Evolutionary conservation across 768 basidiomycete species (phyloP).

Genomic region (Pilatotrama ljubarskyi): DNA sequence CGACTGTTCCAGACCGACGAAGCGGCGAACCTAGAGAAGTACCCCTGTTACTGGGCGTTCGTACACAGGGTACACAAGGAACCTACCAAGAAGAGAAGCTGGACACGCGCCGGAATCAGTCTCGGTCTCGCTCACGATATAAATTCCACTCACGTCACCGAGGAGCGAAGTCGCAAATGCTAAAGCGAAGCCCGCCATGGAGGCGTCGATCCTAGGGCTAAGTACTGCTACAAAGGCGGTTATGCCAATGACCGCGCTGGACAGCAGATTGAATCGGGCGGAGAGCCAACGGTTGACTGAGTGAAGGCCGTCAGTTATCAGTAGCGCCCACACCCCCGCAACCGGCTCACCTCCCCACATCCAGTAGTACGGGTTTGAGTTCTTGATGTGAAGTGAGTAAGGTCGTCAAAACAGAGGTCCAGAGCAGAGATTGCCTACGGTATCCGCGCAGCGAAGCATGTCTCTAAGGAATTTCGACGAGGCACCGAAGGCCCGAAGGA

Average conservation of each 20-base stretch:
- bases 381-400: constrained; percentile 34
- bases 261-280: constrained; percentile 82
- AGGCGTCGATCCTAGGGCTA: constrained; percentile 71
- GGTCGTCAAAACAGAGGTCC: constrained; percentile 15
- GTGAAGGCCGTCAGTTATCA: not conserved
- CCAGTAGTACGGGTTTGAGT: constrained; percentile 82
- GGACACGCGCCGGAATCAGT: constrained; percentile 25
- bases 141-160: constrained; percentile 50
- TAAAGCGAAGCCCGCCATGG: constrained; percentile 83
- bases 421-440: constrained; percentile 44
- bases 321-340: not conserved
- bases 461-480: constrained; percentile 84
- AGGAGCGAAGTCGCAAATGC: constrained; percentile 81
- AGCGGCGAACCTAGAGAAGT: constrained; percentile 57
- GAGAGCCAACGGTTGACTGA: constrained; percentile 90
- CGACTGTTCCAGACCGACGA: constrained; percentile 87
- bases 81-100: constrained; percentile 62
- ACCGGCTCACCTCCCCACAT: constrained; percentile 73
- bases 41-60: constrained; percentile 5
- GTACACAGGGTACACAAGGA: not conserved
- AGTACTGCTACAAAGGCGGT: constrained; percentile 68
- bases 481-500: constrained; percentile 83
- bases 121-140: not conserved
- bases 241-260: constrained; percentile 68
- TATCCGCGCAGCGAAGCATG: constrained; percentile 81